Conservation (phyloP, 1,139 yeast species). For the Magnusiomyces paraingens region DNA sequence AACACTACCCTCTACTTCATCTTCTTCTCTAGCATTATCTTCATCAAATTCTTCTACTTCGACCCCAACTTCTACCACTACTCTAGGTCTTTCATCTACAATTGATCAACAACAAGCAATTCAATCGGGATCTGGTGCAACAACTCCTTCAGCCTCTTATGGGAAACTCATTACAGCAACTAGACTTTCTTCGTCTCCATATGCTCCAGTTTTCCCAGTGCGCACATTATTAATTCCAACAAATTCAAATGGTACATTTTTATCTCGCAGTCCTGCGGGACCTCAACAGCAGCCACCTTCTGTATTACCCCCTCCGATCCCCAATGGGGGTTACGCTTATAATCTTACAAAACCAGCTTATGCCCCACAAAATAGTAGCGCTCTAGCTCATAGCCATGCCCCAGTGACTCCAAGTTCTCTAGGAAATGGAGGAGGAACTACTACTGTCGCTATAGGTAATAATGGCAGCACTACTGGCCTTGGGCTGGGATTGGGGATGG, state of each 20-base stretch:
- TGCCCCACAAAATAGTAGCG: too few relatives aligned
- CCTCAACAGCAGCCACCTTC: background rate
- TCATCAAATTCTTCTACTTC: background rate
- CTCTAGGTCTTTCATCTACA: background rate
- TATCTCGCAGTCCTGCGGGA: background rate
- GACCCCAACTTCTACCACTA: background rate
- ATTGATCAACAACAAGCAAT: background rate
- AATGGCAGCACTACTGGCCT: too few relatives aligned
- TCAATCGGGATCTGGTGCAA: background rate
- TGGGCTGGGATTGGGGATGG: too few relatives aligned
- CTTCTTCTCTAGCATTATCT: background rate
- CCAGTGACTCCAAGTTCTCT: too few relatives aligned
- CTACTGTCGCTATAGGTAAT: too few relatives aligned
- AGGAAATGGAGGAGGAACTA: too few relatives aligned
- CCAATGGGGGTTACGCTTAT: background rate
- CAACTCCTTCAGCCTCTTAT: background rate
- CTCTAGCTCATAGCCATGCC: too few relatives aligned
- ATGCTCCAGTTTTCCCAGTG: slow-evolving; percentile 12
- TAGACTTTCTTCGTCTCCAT: slow-evolving; percentile 9
- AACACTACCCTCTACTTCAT: background rate
- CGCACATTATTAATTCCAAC: slow-evolving; percentile 9
- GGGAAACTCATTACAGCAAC: slow-evolving; percentile 5
- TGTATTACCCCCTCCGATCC: background rate
- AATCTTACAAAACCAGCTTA: too few relatives aligned
- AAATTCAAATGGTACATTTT: background rate